Conservation (phyloP, 129 eudicot genomes). For the carrot (Daucus carota) region DH1_v3.0 NC_030387.2:34664501-34665000, state of each 20-base stretch:
- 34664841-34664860: background rate
- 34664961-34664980: background rate
- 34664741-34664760: conserved; percentile 39
- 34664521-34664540: too few species aligned
- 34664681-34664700: conserved; percentile 62
- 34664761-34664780: conserved; percentile 37
- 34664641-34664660: background rate
- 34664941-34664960: background rate
- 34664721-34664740: conserved; percentile 49
- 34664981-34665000: background rate
- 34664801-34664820: background rate
- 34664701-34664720: conserved; percentile 37
- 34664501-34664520: background rate
- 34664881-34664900: background rate
- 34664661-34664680: conserved; percentile 17
- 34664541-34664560: too few species aligned
- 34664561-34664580: background rate
- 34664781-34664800: background rate
- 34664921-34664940: background rate
- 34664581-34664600: background rate
- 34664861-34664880: background rate
- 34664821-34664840: background rate
- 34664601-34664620: background rate
- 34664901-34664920: background rate
- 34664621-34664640: background rate